phyloP scores from a whole-genome alignment of 331 rosid genomes.

The Rhamnella rubrinervis region DNA sequence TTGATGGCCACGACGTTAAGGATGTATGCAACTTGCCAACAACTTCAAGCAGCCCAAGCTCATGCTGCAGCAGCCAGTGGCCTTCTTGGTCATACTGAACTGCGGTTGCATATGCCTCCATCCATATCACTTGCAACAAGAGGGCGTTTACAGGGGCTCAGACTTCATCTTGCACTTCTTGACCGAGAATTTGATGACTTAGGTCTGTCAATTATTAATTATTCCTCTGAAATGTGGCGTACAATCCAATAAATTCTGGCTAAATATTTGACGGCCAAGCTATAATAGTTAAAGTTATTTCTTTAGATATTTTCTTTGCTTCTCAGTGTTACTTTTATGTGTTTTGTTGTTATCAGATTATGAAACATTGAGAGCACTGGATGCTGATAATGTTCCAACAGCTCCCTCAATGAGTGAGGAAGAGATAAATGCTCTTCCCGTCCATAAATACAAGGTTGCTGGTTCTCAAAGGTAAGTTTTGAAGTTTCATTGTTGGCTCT shows the following conservation, averaged over 20 bases:
- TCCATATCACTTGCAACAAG: slow-evolving; percentile 83
- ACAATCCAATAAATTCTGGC: neutral
- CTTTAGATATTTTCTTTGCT: neutral
- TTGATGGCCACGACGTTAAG: slow-evolving; percentile 89
- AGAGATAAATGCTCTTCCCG: slow-evolving; percentile 94
- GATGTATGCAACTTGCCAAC: slow-evolving; percentile 97
- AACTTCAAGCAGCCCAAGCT: slow-evolving; percentile 95
- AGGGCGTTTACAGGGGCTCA: slow-evolving; percentile 91
- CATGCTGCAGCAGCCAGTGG: slow-evolving; percentile 82
- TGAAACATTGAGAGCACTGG: slow-evolving; percentile 88
- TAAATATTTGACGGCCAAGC: neutral
- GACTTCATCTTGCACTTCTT: slow-evolving; percentile 97
- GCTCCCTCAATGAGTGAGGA: slow-evolving; percentile 87
- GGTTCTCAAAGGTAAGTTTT: slow-evolving; percentile 64
- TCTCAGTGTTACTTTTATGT: neutral
- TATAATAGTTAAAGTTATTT: neutral
- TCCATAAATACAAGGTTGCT: slow-evolving; percentile 80
- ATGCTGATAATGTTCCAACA: slow-evolving; percentile 81
- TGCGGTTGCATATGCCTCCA: slow-evolving; percentile 86
- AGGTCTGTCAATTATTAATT: slow-evolving; percentile 40
- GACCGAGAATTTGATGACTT: slow-evolving; percentile 94
- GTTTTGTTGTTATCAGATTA: slow-evolving; percentile 52
- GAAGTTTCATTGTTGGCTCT: slow-evolving; percentile 1
- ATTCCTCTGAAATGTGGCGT: neutral
- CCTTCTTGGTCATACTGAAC: slow-evolving; percentile 83